Evolutionary conservation across 1,284 basidiomycete genomes (phyloP).

Genomic region (Malassezia cuniculi): DNA sequence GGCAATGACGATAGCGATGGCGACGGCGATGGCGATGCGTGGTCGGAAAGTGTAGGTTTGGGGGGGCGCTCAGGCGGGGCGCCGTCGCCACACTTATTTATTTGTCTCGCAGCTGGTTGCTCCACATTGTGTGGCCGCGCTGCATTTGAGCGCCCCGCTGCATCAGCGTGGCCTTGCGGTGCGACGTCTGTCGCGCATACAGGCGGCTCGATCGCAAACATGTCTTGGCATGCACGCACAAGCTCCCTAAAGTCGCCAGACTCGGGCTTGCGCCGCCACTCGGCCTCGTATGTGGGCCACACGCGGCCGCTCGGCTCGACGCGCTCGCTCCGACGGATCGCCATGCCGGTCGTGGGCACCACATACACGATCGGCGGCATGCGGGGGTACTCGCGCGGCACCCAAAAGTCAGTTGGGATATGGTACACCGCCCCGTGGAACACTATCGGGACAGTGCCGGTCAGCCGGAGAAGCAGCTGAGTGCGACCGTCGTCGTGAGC

Average conservation of each 20-base stretch:
- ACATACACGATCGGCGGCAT: conserved; percentile 81
- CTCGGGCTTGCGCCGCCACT: conserved; percentile 74
- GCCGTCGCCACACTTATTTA: too few relatives aligned
- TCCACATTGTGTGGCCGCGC: too few relatives aligned
- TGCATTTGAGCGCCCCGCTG: too few relatives aligned
- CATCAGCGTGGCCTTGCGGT: conserved; percentile 21
- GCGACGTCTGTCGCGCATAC: conserved; percentile 65
- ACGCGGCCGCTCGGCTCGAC: conserved; percentile 75
- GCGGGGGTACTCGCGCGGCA: conserved; percentile 43
- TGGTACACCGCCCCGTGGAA: conserved; percentile 72
- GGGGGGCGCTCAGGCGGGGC: conserved; percentile 10
- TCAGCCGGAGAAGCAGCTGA: conserved; percentile 73
- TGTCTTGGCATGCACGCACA: conserved; percentile 59
- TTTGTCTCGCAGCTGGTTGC: too few relatives aligned
- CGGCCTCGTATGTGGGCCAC: conserved; percentile 55
- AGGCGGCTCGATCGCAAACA: conserved; percentile 74
- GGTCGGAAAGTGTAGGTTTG: too few relatives aligned
- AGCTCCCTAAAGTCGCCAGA: conserved; percentile 52
- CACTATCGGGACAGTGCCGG: conserved; percentile 77
- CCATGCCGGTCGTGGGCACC: conserved; percentile 82
- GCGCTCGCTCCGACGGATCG: conserved; percentile 62
- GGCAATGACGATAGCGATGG: not conserved
- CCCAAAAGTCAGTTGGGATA: conserved; percentile 82
- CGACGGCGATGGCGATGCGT: too few relatives aligned
- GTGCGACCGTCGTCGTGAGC: conserved; percentile 88